Evolutionary conservation across 768 basidiomycete species (phyloP), one percentile per base, ranked within the genome.

Genomic region (Auricularia heimuer): DNA sequence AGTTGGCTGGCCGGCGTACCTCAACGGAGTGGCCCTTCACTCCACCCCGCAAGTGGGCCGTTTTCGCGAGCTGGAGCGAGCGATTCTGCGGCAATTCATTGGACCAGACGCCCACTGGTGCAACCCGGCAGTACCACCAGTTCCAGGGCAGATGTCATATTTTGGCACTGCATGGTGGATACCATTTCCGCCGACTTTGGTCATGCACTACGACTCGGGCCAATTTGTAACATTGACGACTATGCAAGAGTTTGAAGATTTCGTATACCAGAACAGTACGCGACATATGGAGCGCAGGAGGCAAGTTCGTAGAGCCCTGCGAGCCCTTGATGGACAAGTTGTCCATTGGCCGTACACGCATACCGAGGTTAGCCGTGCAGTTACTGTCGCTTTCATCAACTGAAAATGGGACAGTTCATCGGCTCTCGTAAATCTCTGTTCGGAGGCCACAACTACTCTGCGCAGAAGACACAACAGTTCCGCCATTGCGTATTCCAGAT

Each of bases 81-180:
- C 76, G 29, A 88, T 92, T 10, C 82, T 85, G 68, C 72, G 76
- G 39, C 74, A 84, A 62, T 84, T 80, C 68, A 73, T 85, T 39
- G 90, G 90, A 0, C 89, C 90, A 10, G 90, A 92, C 73, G 84
- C 81, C 60, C 90, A 85, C 71, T 92, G 85, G 85, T 82, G 78
- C 67, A 71, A 74, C 61, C 75, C 78, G 11, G 69, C 69, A 2
- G 70, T 73, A 3, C 65, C 67, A 3, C 61, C 70, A 3, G 68
- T 70, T 3, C 73, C 76, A 0, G 75, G 77, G 0, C 78, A 81
- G 64, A 77, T 76, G 3, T 80, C 78, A 54, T 83, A 77, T 71
- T 92, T 90, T 71, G 90, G 90, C 8, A 87, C 89, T 67, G 83
- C 88, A 8, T 90, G 88, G 86, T 86, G 87, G 82, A 80, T 90